These are phyloP conservation scores for Phytophthora palmivora DNA, from an alignment of 352 stramenopile species.

Conservation along the genomic window DNA sequence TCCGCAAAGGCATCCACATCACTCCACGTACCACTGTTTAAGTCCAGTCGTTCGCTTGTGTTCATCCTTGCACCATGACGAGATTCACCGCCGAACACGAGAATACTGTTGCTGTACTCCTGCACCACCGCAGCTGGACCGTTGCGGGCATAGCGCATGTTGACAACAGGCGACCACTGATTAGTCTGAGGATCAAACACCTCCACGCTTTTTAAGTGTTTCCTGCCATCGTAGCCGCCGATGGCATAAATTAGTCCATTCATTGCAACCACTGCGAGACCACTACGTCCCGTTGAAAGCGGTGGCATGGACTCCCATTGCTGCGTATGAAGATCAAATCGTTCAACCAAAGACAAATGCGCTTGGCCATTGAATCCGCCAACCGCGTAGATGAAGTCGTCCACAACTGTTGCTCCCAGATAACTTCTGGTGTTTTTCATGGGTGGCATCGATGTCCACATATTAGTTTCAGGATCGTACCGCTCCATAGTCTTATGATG, in stretches of 20 bases:
- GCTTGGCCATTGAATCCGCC: conserved; percentile 78
- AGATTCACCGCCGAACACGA: conserved; percentile 76
- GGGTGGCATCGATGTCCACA: conserved; percentile 53
- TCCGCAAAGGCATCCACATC: conserved; percentile 66
- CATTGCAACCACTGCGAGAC: conserved; percentile 57
- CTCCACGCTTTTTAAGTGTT: conserved; percentile 74
- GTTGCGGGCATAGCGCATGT: conserved; percentile 72
- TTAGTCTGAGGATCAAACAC: conserved; percentile 59
- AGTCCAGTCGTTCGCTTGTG: conserved; percentile 61
- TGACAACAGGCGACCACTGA: conserved; percentile 49
- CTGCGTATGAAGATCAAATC: conserved; percentile 52
- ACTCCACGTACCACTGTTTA: conserved; percentile 51
- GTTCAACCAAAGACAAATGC: conserved; percentile 63
- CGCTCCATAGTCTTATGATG: conserved; percentile 63
- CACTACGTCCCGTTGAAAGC: conserved; percentile 60
- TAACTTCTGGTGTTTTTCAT: conserved; percentile 75
- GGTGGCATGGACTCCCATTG: conserved; percentile 63
- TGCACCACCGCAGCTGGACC: conserved; percentile 60
- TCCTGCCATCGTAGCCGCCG: conserved; percentile 70
- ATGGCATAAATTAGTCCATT: conserved; percentile 67
- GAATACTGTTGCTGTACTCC: conserved; percentile 54
- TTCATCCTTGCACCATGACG: conserved; percentile 71
- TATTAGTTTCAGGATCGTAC: conserved; percentile 62
- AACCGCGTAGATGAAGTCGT: conserved; percentile 66
- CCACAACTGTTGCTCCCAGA: conserved; percentile 53